Evolutionary conservation across 768 basidiomycete species (phyloP), one percentile per base, ranked within the genome.

Genomic region (Pleurotus ostreatus): DNA sequence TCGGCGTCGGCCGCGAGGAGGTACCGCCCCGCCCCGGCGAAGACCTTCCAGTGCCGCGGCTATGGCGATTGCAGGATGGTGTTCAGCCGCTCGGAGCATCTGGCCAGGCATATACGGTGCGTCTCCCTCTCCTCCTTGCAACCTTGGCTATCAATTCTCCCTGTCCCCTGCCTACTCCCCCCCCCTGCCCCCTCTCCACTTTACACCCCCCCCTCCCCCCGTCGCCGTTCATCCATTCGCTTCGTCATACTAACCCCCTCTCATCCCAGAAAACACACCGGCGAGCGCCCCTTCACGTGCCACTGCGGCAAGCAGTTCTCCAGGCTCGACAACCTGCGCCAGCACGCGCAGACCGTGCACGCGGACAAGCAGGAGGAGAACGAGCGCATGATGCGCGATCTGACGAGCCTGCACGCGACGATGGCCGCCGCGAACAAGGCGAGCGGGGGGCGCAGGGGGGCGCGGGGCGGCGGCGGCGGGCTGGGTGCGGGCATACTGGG

Each of bases 191-290:
- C 46, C 34, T 39, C 20, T 52, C 53, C 9, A 12, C n/a, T n/a
- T n/a, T n/a, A n/a, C n/a, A n/a, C n/a, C n/a, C n/a, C n/a, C n/a
- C n/a, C n/a, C n/a, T n/a, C n/a, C n/a, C n/a, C n/a, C n/a, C n/a
- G n/a, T n/a, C n/a, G n/a, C n/a, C n/a, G n/a, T n/a, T n/a, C n/a
- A n/a, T n/a, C n/a, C n/a, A n/a, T n/a, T n/a, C n/a, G n/a, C n/a
- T n/a, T n/a, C n/a, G n/a, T n/a, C n/a, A n/a, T n/a, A n/a, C n/a
- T n/a, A n/a, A n/a, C n/a, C n/a, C n/a, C n/a, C n/a, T n/a, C n/a
- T n/a, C n/a, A n/a, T n/a, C n/a, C n/a, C 73, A 98, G 95, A 62
- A 98, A 98, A 81, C 96, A 98, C 71, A 98, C 96, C 4, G 96
- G 96, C 59, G 96, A 98, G 68, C 86, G 94, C 16, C 96, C 96